Base-by-base conservation (phyloP, 2,329 filamentous ascomycete genomes). In the Phyllosticta citrichinensis region DNA sequence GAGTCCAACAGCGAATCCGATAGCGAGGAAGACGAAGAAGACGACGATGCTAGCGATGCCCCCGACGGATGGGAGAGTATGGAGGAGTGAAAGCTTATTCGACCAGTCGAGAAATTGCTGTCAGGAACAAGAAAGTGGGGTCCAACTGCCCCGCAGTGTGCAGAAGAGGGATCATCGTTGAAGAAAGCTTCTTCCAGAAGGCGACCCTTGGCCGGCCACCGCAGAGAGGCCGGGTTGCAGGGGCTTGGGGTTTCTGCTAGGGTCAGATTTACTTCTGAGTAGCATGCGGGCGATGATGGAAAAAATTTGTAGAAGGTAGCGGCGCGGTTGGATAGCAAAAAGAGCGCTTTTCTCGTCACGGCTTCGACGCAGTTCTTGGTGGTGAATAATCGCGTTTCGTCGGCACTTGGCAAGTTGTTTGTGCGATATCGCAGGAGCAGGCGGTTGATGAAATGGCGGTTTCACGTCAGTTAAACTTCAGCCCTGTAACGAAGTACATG, bases 1-100 rank as follows among this genome's bases (percentile, higher is more conserved):
- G 82, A 86, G 54, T 76, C 80, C 65, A 80, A 83, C 64, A 87
- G 86, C 65, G 87, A 87, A 64, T 83, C 82, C 56, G 84, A 85
- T 62, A 71, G 69, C 27, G 78, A 75, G 52, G 76, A 75, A 55
- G 70, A 68, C 58, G 65, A 68, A 6, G 71, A 74, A 20, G 76
- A 72, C 3, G 52, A 54, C 30, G 72, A 67, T 3, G 70, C 69
- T 6, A 47, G 40, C 6, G 71, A 69, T 2, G 68, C 63, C 50
- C 68, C 68, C 20, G 70, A 74, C 64, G 73, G 71, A 12, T 74
- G 71, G 70, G 73, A 75, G 67, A 72, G 69, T 63, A 75, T 75
- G 73, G 72, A 75, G 58, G 73, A 75, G 61, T 47, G 40, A 47
- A n/a, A 47, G 40, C 40, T 47, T 47, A 47, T n/a, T n/a, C 4